Evolutionary conservation across 768 basidiomycete genomes (phyloP), one percentile per base, ranked within the genome.

Genomic region (Chalciporus pseudorubinellus): DNA sequence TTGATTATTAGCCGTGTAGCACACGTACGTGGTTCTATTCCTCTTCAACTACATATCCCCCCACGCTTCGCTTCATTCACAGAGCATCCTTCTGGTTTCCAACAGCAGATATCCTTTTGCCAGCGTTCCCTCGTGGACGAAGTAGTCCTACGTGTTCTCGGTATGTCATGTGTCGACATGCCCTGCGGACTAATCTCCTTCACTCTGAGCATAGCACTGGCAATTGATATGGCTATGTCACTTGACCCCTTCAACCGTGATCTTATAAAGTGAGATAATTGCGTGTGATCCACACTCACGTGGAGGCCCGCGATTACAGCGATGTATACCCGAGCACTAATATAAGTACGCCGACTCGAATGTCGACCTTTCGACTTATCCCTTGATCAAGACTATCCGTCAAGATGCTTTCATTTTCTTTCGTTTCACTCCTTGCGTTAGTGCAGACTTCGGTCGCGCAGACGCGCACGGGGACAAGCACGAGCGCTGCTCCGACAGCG

Each of bases 361-460:
- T 18, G 39, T 26, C 14, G 8, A 28, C 18, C 28, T n/a, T 38
- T n/a, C 22, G 11, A 45, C 28, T n/a, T n/a, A n/a, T n/a, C n/a
- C n/a, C 8, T n/a, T 24, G 39, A 26, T 46, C n/a, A 6, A 42
- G 20, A 50, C 3, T 31, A 31, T 31, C 29, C 10, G 8, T 31
- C 29, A 31, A 29, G 20, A 38, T 52, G 24, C n/a, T 52, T 6
- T 22, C 40, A 8, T 18, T 62, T 18, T 21, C 24, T 39, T 28
- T 59, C 26, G 19, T 36, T 40, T 40, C 19, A 1, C 26, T 62
- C 22, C 36, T 59, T 36, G 41, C 56, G 21, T 33, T 55, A 21
- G 22, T 46, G 28, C 36, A 48, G 39, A 40, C 20, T 12, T 21
- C 42, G 11, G 18, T 43, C n/a, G 51, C 21, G 6, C 48, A 42